Evolutionary conservation across 2,329 filamentous ascomycete species (phyloP).

Genomic region (Ceratocystis ficicola): DNA sequence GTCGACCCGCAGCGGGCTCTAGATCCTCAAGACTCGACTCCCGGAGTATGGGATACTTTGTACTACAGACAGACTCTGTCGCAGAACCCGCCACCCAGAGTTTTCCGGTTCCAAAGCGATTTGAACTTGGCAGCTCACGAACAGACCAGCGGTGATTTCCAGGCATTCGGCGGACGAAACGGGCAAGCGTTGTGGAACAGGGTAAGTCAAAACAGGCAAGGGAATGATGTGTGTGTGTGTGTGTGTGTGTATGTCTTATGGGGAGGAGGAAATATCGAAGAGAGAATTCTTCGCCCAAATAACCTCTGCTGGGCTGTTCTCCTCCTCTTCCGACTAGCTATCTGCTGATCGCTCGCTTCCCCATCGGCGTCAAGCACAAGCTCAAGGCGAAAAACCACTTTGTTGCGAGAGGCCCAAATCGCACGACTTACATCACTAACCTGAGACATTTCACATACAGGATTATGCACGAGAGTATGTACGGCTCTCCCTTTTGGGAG

Average conservation of each 20-base stretch:
- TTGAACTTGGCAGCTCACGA: slow-evolving; percentile 31
- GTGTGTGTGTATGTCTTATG: too few species aligned
- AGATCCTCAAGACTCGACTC: slow-evolving; percentile 40
- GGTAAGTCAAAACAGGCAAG: slow-evolving; percentile 26
- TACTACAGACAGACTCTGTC: slow-evolving; percentile 37
- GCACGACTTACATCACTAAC: background rate
- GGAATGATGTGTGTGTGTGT: background rate
- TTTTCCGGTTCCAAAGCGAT: slow-evolving; percentile 36
- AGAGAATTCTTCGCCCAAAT: too few species aligned
- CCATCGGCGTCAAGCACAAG: too few species aligned
- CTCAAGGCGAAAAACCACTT: background rate
- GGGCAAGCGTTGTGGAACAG: slow-evolving; percentile 34
- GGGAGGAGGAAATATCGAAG: too few species aligned
- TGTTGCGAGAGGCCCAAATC: background rate
- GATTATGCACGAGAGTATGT: slow-evolving; percentile 43
- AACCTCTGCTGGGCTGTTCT: too few species aligned
- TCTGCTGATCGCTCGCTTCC: too few species aligned
- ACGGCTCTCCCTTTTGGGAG: slow-evolving; percentile 42
- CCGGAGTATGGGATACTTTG: slow-evolving; percentile 41
- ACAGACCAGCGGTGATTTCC: slow-evolving; percentile 31
- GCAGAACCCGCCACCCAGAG: slow-evolving; percentile 28
- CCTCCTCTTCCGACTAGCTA: too few species aligned
- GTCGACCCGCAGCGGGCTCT: slow-evolving; percentile 33
- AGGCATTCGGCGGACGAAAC: slow-evolving; percentile 29
- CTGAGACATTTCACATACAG: slow-evolving; percentile 19